Conservation (phyloP, 169 alveolate species). For the Amoebophrya sp. region DNA sequence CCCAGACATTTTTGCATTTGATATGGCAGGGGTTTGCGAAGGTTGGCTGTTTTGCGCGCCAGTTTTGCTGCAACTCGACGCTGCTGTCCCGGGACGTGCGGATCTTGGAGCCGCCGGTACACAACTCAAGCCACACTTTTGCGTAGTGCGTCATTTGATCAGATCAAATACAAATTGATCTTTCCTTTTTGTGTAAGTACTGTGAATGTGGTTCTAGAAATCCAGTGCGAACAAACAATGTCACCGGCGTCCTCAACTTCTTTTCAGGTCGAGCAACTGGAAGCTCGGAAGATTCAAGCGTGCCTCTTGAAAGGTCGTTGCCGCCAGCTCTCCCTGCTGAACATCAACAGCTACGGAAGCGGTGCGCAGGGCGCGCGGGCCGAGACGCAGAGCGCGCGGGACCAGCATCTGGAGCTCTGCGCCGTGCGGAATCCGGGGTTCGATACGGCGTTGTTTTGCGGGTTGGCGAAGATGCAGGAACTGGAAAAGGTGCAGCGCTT, state of each 20-base stretch:
- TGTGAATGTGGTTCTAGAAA: no score
- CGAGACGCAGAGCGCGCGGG: not conserved
- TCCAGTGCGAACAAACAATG: no score
- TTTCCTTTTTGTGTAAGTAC: no score
- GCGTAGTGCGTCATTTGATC: no score
- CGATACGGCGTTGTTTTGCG: not conserved
- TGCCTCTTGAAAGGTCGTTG: not conserved
- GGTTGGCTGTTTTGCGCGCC: no score
- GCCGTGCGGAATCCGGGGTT: not conserved
- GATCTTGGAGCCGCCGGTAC: no score
- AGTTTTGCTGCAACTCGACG: not conserved
- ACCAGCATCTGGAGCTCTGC: not conserved
- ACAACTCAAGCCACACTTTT: no score
- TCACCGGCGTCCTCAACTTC: no score
- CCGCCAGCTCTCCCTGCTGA: not conserved
- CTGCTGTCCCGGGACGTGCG: not conserved
- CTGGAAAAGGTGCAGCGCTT: not conserved
- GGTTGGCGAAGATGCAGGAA: not conserved
- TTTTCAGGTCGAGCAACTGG: not conserved
- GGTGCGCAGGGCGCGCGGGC: no score
- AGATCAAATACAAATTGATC: no score
- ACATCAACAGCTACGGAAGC: not conserved
- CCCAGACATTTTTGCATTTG: no score
- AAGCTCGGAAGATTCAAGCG: not conserved
- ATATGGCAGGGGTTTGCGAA: no score